Conservation (phyloP, 495 filamentous ascomycete genomes). For the Aspergillus affinis region DNA sequence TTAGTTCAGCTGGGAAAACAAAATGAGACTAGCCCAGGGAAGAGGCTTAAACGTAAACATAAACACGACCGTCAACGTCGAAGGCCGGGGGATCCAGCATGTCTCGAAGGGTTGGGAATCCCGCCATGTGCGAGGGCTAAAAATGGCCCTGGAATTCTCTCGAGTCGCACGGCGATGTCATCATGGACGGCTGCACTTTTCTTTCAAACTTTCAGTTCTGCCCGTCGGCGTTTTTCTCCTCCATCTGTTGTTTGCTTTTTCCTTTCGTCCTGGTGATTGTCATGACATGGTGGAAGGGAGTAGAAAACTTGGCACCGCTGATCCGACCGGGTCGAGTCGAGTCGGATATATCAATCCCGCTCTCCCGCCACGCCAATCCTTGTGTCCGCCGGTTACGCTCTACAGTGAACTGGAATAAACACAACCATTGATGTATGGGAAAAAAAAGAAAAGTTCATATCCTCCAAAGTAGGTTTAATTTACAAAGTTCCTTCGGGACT, state of each 20-base stretch:
- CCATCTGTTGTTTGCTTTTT: background rate
- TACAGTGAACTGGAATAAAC: background rate
- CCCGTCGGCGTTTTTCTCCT: background rate
- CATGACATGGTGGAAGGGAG: background rate
- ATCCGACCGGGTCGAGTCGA: slow-evolving; percentile 9
- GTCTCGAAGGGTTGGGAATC: background rate
- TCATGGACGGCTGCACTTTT: background rate
- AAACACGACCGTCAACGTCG: too few relatives aligned
- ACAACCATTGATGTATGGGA: slow-evolving; percentile 8
- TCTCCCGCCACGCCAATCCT: slow-evolving; percentile 9
- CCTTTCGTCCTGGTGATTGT: background rate
- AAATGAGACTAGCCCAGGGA: too few relatives aligned
- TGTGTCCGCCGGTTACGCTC: background rate
- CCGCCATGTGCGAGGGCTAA: background rate
- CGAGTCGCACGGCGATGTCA: background rate
- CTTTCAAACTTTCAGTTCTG: too few relatives aligned
- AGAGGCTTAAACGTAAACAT: too few relatives aligned
- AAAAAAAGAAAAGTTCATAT: slow-evolving; percentile 32
- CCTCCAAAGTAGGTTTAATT: slow-evolving; percentile 47
- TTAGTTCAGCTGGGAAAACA: too few relatives aligned
- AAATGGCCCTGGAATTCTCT: background rate
- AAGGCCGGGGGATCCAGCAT: too few relatives aligned
- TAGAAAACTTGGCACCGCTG: background rate
- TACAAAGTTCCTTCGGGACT: slow-evolving; percentile 41
- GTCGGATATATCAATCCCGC: slow-evolving; percentile 17